These are phyloP conservation scores for Sugiyamaella castrensis DNA, from an alignment of 1,139 yeast genomes.

Conservation along the genomic window DNA sequence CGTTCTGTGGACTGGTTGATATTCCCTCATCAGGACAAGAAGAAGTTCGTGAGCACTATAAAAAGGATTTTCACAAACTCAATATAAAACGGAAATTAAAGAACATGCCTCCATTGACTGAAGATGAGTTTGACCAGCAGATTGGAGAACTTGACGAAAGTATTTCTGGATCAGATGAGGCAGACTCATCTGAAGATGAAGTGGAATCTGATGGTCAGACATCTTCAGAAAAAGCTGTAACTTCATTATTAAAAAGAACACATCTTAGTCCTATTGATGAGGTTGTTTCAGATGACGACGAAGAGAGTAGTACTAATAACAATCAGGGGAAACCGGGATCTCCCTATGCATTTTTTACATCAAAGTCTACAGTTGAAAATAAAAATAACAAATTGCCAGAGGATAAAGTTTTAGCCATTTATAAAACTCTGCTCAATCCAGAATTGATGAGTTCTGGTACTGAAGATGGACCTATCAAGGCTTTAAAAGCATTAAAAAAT, in stretches of 20 bases:
- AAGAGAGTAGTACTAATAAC: slow-evolving; percentile 3
- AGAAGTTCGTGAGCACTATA: slow-evolving; percentile 50
- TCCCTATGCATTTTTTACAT: slow-evolving; percentile 57
- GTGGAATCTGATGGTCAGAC: not conserved
- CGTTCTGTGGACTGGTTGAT: slow-evolving; percentile 23
- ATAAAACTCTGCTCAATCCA: slow-evolving; percentile 58
- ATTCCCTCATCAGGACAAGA: slow-evolving; percentile 23
- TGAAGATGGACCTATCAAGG: slow-evolving; percentile 17
- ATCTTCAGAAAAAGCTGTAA: slow-evolving; percentile 1
- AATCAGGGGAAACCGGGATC: slow-evolving; percentile 40
- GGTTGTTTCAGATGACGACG: slow-evolving; percentile 37
- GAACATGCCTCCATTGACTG: slow-evolving; percentile 49
- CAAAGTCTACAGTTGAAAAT: slow-evolving; percentile 42
- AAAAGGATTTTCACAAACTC: slow-evolving; percentile 58
- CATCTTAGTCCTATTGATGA: slow-evolving; percentile 19
- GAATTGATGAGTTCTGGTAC: slow-evolving; percentile 36
- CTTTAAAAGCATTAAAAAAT: slow-evolving; percentile 40
- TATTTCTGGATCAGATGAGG: slow-evolving; percentile 48
- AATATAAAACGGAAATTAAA: slow-evolving; percentile 56
- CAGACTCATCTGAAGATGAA: slow-evolving; percentile 38
- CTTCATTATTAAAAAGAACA: slow-evolving; percentile 15
- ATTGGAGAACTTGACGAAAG: slow-evolving; percentile 53
- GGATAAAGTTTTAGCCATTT: slow-evolving; percentile 59
- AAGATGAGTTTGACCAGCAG: slow-evolving; percentile 56
- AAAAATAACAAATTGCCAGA: slow-evolving; percentile 15